phyloP scores from a whole-genome alignment of 148 eudicot genomes.

The Nyssa sinensis region DNA sequence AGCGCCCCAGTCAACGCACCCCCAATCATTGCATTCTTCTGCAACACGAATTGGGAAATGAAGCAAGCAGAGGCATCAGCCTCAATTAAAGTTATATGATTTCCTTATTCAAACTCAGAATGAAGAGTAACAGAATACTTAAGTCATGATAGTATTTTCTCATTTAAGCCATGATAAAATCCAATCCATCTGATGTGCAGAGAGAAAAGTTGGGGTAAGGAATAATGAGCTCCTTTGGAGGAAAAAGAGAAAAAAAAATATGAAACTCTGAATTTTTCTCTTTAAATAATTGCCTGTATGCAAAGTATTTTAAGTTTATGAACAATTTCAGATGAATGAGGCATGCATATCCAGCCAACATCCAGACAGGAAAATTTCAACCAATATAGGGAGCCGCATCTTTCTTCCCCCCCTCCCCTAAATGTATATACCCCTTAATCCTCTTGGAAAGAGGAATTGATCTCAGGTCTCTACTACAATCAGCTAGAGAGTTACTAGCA shows the following conservation, averaged over 20 bases:
- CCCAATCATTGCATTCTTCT: slow-evolving; percentile 78
- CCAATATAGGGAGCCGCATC: neutral
- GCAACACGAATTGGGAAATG: slow-evolving; percentile 22
- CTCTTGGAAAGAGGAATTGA: neutral
- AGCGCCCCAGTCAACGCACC: slow-evolving; percentile 85
- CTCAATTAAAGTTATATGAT: neutral
- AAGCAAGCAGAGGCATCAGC: neutral
- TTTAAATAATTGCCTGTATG: neutral
- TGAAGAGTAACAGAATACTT: neutral
- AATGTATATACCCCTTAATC: neutral
- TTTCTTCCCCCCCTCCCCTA: neutral
- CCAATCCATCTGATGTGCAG: neutral
- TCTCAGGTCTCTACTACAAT: neutral
- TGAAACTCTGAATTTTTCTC: neutral
- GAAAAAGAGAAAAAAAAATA: too few relatives aligned
- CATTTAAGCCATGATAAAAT: too few relatives aligned
- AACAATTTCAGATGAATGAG: neutral
- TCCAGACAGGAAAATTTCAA: neutral
- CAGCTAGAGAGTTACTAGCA: neutral
- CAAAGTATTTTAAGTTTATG: neutral
- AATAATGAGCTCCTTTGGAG: neutral
- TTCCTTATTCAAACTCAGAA: neutral
- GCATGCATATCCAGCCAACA: neutral
- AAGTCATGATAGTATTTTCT: too few relatives aligned
- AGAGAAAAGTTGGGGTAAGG: neutral